Base-by-base conservation (phyloP, 2,329 filamentous ascomycete species). In the Trichoderma aggressivum region DNA sequence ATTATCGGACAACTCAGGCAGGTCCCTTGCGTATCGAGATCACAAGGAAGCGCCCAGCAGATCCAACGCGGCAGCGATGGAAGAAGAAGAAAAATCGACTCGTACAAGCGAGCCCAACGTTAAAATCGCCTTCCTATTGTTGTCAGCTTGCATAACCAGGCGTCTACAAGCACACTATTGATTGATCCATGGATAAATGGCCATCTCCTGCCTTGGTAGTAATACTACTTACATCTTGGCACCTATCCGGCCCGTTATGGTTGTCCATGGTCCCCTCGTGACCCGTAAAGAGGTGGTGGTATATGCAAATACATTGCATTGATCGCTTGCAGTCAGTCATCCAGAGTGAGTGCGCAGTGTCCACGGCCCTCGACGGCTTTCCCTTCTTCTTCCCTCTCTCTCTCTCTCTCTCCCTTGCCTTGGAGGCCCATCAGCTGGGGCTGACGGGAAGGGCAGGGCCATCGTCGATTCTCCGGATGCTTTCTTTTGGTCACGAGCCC, bases 11-110 rank as follows among this genome's bases (percentile, higher is more conserved):
- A 34, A 28, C 65, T 36, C 56, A 60, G 34, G 28, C 26, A 26
- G 65, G 56, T 56, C 50, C 63, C 63, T 66, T 58, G 63, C 66
- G 67, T 63, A 70, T 61, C 56, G 56, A 70, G 68, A 56, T 63
- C 68, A 70, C 56, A 59, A 63, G 34, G 47, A 47, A 50, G 60
- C 47, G 34, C 30, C 21, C 32, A 47, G 28, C 61, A n/a, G 56
- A 60, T 53, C 61, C 65, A 47, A 50, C 65, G 65, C 61, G 55
- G 65, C 65, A 61, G n/a, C 55, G 26, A 68, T 8, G 28, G 28
- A 58, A 58, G 55, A 58, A 58, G 5, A n/a, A 11, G 8, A 21
- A 39, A 50, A 53, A 47, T 18, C 28, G n/a, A n/a, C n/a, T n/a
- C n/a, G n/a, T n/a, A 47, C 24, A 59, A 56, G 55, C 53, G 55